phyloP scores from a whole-genome alignment of 768 basidiomycete species.

The Agrocybe pediades region DNA sequence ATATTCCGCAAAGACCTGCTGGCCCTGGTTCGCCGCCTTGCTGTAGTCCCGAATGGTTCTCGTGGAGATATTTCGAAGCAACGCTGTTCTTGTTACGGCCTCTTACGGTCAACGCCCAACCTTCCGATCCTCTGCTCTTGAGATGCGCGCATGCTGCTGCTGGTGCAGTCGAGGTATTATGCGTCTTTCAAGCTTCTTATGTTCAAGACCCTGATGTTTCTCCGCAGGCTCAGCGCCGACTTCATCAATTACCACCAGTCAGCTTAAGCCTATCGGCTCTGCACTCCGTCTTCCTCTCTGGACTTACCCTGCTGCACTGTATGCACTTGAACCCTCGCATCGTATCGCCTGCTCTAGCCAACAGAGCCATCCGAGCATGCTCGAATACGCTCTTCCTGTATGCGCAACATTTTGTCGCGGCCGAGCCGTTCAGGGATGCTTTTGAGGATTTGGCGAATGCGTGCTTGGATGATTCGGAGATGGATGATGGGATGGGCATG shows the following conservation, averaged over 20 bases:
- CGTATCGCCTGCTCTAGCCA: conserved; percentile 1
- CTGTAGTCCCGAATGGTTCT: conserved; percentile 11
- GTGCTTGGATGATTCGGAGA: conserved; percentile 4
- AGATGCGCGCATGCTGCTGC: conserved; percentile 7
- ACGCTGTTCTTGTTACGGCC: conserved; percentile 6
- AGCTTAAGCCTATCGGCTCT: conserved; percentile 6
- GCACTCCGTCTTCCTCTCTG: conserved; percentile 8
- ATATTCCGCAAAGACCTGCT: background rate
- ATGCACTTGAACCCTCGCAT: conserved; percentile 5
- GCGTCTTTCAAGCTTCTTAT: too few relatives aligned
- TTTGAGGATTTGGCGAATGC: conserved; percentile 11
- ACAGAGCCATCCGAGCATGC: conserved; percentile 9
- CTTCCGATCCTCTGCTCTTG: conserved; percentile 4
- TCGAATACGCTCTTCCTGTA: conserved; percentile 10
- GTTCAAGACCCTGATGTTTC: too few relatives aligned
- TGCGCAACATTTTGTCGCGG: conserved; percentile 9
- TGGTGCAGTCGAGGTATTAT: conserved; percentile 3
- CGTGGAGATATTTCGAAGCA: conserved; percentile 7
- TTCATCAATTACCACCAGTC: conserved; percentile 7
- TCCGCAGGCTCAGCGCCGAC: conserved; percentile 2
- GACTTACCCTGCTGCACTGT: conserved; percentile 6
- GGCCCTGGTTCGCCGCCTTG: conserved; percentile 1
- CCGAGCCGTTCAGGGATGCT: conserved; percentile 11
- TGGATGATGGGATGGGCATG: background rate
- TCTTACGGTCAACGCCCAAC: conserved; percentile 1